A percentile compares a stretch with the other conserved stretches of the same genome.
These are phyloP conservation scores for Dryas octopetala DNA, from an alignment of 306 rosid species.

Conservation along the genomic window DNA sequence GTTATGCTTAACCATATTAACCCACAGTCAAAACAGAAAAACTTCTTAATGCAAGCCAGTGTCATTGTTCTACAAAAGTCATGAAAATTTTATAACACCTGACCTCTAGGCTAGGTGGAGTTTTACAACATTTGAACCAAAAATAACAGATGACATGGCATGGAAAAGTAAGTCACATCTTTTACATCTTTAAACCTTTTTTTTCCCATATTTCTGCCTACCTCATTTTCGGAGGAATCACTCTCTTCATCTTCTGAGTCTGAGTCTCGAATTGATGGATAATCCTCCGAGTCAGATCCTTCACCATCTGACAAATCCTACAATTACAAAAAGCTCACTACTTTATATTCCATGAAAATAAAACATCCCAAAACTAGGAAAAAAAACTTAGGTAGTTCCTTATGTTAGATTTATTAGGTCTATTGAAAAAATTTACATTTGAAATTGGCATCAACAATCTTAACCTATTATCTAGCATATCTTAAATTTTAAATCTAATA, in stretches of 20 bases:
- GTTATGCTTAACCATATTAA: constrained; percentile 17
- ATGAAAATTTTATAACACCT: neutral
- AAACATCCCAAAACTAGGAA: neutral
- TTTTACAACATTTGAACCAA: neutral
- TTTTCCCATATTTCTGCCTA: constrained; percentile 4
- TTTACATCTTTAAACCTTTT: neutral
- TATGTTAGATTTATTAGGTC: neutral
- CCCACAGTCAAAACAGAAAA: neutral
- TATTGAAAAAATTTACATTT: neutral
- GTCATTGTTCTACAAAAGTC: neutral
- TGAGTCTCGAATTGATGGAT: constrained; percentile 32
- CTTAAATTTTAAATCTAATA: neutral
- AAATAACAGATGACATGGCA: neutral
- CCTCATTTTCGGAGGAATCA: constrained; percentile 46
- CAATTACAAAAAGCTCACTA: neutral
- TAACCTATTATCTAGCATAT: neutral
- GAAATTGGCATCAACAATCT: neutral
- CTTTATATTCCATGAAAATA: neutral
- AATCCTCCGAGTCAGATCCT: constrained; percentile 19
- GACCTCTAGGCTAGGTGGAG: neutral
- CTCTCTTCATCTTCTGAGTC: constrained; percentile 35
- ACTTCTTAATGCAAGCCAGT: neutral
- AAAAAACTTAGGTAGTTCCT: neutral
- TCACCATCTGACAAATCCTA: constrained; percentile 26
- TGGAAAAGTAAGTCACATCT: neutral